Evolutionary conservation across 78 protist genomes (phyloP).

Genomic region (Speleostelium caveatum): DNA sequence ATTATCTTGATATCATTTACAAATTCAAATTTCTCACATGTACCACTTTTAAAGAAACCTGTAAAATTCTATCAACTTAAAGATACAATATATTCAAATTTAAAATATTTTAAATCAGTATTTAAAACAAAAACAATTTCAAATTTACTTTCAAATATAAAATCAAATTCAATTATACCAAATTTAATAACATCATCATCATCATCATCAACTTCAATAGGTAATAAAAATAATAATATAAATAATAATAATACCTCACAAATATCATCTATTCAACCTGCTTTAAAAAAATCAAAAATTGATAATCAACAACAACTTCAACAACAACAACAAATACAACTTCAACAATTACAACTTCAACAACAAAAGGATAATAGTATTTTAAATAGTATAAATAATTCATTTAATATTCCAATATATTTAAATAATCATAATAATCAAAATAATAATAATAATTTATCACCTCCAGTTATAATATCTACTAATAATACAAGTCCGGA

Average conservation of each 20-base stretch:
- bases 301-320: neutral
- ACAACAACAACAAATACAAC: slow-evolving; percentile 16
- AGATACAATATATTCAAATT: slow-evolving; percentile 6
- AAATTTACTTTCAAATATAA: too few relatives aligned
- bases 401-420: too few relatives aligned
- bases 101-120: slow-evolving; percentile 14
- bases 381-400: too few relatives aligned
- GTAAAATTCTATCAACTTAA: slow-evolving; percentile 4
- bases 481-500: too few relatives aligned
- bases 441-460: neutral
- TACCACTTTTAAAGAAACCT: slow-evolving; percentile 20
- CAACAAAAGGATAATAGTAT: neutral
- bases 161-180: neutral
- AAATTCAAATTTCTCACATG: neutral
- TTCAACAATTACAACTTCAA: neutral
- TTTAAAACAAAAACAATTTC: too few relatives aligned
- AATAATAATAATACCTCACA: neutral
- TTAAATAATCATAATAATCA: neutral
- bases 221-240: neutral
- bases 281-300: neutral
- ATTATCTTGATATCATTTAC: neutral
- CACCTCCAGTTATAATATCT: neutral
- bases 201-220: neutral
- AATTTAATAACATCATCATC: neutral
- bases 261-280: neutral